Evolutionary conservation across 2,329 filamentous ascomycete genomes (phyloP).

Genomic region (Microdochium paspali): DNA sequence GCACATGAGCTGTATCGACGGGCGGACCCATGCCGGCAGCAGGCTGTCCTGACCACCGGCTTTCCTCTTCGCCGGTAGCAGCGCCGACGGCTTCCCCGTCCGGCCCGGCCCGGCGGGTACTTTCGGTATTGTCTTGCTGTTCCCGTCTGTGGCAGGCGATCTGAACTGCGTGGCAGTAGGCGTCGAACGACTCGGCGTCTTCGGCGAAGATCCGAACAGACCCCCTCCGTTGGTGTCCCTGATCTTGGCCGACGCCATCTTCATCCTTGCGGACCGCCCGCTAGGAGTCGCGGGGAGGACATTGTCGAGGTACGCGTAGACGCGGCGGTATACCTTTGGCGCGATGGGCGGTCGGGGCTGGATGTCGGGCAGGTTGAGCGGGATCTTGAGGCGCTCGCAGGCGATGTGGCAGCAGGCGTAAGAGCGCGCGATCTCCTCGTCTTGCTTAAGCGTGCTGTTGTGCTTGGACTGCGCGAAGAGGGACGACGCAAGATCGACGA

Average conservation of each 20-base stretch:
- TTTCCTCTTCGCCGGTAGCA: slow-evolving; percentile 19
- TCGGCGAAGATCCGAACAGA: slow-evolving; percentile 19
- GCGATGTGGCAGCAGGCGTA: slow-evolving; percentile 86
- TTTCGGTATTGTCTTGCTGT: slow-evolving; percentile 25
- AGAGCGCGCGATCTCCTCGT: slow-evolving; percentile 78
- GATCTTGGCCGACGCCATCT: slow-evolving; percentile 25
- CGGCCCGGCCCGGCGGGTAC: not conserved
- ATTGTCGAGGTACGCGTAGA: slow-evolving; percentile 72
- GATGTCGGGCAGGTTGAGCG: slow-evolving; percentile 68
- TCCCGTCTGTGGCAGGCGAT: slow-evolving; percentile 33
- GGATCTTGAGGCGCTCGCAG: slow-evolving; percentile 72
- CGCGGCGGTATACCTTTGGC: slow-evolving; percentile 72
- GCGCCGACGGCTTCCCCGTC: not conserved
- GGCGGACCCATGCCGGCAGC: slow-evolving; percentile 60
- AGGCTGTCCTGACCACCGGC: slow-evolving; percentile 14
- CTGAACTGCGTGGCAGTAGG: slow-evolving; percentile 37
- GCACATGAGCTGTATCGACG: slow-evolving; percentile 57
- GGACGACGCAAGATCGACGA: slow-evolving; percentile 62
- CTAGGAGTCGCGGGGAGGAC: slow-evolving; percentile 41
- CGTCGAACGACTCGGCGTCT: slow-evolving; percentile 29
- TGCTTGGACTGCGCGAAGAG: slow-evolving; percentile 73
- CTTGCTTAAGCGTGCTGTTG: slow-evolving; percentile 66
- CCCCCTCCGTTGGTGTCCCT: slow-evolving; percentile 23
- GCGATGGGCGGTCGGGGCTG: slow-evolving; percentile 68
- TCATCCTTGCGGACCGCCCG: slow-evolving; percentile 12